Evolutionary conservation across 805 yeast genomes (phyloP), one percentile per base, ranked within the genome.

Genomic region (Lipomyces sp.): DNA sequence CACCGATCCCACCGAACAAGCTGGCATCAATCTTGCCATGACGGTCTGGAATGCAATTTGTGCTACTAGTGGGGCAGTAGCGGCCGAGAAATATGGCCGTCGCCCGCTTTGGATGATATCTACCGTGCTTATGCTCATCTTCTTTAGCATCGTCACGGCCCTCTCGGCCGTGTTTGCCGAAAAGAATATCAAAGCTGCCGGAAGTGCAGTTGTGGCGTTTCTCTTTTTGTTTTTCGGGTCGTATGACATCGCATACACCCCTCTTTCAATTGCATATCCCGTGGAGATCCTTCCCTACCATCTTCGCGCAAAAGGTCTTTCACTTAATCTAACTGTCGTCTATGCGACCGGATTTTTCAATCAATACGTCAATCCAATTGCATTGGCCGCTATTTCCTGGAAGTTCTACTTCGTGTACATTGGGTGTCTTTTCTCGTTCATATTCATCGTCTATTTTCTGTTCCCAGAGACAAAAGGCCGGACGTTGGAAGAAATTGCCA

Each of bases 1-100:
- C 71, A 83, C 83, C 57, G 81, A 81, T 15, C 75, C 80, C 30
- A 75, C 75, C 59, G 73, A 76, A 63, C 85, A 84, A 74, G 79
- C 84, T 64, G 74, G 81, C 60, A 80, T 84, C 73, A 85, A 85
- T 73, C 87, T 84, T 64, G 81, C 82, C 66, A 79, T 84, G 69
- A 81, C 80, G 81, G 75, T 82, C 62, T 84, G 78, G 74, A 83
- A 84, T 77, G 68, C 76, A 32, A 67, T 76, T 8, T 75, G 77
- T 51, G 57, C 59, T 42, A 63, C 74, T 63, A 13, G 30, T 4
- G 54, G 54, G 11, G 54, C 54, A 6, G 8, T 50, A 30, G 67
- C 74, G 53, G 76, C 76, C 30, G 68, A 72, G 71, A 75, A 77
- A 59, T 64, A 69, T 71, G 74, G n/a, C 45, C 56, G 69, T 8